Evolutionary conservation across 2,329 filamentous ascomycete species (phyloP), one percentile per base, ranked within the genome.

Genomic region (Penicillium brevicompactum): DNA sequence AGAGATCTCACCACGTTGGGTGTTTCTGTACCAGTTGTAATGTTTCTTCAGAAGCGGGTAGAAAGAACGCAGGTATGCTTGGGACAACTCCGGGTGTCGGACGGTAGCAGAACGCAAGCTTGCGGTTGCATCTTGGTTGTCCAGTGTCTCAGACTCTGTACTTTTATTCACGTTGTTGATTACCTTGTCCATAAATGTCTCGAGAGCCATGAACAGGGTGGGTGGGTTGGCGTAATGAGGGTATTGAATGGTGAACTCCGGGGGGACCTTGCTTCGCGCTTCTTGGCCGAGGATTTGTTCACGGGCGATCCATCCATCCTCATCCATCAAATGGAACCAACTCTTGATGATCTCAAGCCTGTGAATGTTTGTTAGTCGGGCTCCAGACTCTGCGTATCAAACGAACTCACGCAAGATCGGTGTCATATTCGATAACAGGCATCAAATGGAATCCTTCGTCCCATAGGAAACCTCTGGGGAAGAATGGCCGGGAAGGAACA

Each of bases 171-270:
- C 76, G 58, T 77, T 76, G 9, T 70, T 75, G 54, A 86, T 83
- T 34, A 95, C 82, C 70, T 90, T 92, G 70, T 91, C 87, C 68
- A 96, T 85, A 68, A 97, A 92, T 9, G 83, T 83, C 62, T 95
- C 91, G 14, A 99, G 81, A 57, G 94, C 87, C 69, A 97, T 86
- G 76, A 96, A 97, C 1, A 97, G 82, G 0, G 94, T 97, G 0
- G 94, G 94, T 0, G 94, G 94, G 74, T 99, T 99, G 49, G 94
- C 94, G 68, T 97, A 97, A 73, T 97, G 92, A 22, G 94, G 93
- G 70, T 97, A 97, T 70, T 97, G 94, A 13, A 92, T 84, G 67
- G 96, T 92, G 72, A 99, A 99, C 74, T 97, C 92, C 4, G 82
- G 74, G 0, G 94, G 94, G 2, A 99, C 94, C 76, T 97, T 97